Base-by-base conservation (phyloP, 768 basidiomycete genomes). In the Suillus bovinus region DNA sequence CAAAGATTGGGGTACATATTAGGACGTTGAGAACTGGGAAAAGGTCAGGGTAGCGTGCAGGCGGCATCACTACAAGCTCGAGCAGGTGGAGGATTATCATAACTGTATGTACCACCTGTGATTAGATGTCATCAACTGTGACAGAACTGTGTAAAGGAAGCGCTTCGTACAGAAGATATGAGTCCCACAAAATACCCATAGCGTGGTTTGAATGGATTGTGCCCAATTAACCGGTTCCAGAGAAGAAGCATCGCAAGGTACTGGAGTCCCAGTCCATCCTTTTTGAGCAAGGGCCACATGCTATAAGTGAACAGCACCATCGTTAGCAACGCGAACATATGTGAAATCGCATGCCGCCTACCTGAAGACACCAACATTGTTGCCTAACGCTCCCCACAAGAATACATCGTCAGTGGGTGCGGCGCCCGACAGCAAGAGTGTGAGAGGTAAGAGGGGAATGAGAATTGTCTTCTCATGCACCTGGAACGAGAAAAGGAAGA, bases 401-500 rank as follows among this genome's bases (percentile, higher is more conserved):
- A 71, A 73, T 24, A 68, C 65, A 39, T 70, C 61, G 65, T 74
- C 60, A 29, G 66, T 66, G 1, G 67, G 66, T 0, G 73, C 65
- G 4, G 80, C 72, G 4, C 79, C 80, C 5, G 82, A 88, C 59
- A 96, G 80, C 17, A 96, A 79, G 20, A 98, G 79, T 0, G 89
- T 92, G 33, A 95, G 78, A 0, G 96, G 96, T 65, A 98, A 74
- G 24, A 99, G 79, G 4, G 95, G 94, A 1, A 98, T 71, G 20
- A 97, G 72, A 44, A 98, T 91, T 4, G 90, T 89, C 80, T 97
- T 98, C 74, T 98, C 96, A 74, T 97, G 96, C 42, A 96, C 95
- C 70, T 97, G 95, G 75, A 96, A 96, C 7, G 94, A 95, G 79
- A 96, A 96, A 36, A 98, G 80, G 78, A 96, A 98, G 82, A 98